phyloP scores from a whole-genome alignment of 2,329 filamentous ascomycete genomes.

The Domatiomyces globalis region DNA sequence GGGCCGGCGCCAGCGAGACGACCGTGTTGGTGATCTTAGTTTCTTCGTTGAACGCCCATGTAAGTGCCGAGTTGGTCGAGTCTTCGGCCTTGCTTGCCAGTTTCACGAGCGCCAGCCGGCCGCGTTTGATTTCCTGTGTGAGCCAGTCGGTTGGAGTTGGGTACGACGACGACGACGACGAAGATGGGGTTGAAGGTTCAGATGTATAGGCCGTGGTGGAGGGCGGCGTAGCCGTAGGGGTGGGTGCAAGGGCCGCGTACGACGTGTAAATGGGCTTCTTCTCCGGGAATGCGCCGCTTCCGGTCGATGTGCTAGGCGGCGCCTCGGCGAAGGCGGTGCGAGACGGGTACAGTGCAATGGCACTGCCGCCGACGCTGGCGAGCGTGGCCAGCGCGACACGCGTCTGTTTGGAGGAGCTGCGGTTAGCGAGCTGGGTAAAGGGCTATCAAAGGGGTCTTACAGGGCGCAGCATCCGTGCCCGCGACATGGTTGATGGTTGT shows the following conservation, averaged over 20 bases:
- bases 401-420: constrained; percentile 3
- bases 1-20: constrained; percentile 72
- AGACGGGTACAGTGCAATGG: constrained; percentile 22
- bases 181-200: constrained; percentile 1
- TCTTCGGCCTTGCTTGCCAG: constrained; percentile 64
- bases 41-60: constrained; percentile 70
- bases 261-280: constrained; percentile 32
- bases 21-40: constrained; percentile 79
- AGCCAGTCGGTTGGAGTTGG: constrained; percentile 84
- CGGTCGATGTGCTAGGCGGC: constrained; percentile 23
- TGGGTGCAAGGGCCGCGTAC: constrained; percentile 5
- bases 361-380: constrained; percentile 10
- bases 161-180: constrained; percentile 17
- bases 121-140: constrained; percentile 64
- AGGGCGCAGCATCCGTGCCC: constrained; percentile 9
- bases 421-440: constrained; percentile 1
- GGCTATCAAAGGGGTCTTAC: constrained; percentile 5
- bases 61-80: constrained; percentile 67
- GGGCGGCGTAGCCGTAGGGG: constrained; percentile 8
- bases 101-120: constrained; percentile 64
- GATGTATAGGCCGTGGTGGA: constrained; percentile 5
- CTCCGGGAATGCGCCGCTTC: constrained; percentile 8
- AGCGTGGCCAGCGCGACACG: constrained; percentile 8
- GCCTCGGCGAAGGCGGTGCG: constrained; percentile 31
- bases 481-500: constrained; percentile 6